Percentiles rank a stretch among this genome's conserved stretches.
Evolutionary conservation across 2,329 filamentous ascomycete species (phyloP).

Genomic region (Pyrenophora tritici-repentis): DNA sequence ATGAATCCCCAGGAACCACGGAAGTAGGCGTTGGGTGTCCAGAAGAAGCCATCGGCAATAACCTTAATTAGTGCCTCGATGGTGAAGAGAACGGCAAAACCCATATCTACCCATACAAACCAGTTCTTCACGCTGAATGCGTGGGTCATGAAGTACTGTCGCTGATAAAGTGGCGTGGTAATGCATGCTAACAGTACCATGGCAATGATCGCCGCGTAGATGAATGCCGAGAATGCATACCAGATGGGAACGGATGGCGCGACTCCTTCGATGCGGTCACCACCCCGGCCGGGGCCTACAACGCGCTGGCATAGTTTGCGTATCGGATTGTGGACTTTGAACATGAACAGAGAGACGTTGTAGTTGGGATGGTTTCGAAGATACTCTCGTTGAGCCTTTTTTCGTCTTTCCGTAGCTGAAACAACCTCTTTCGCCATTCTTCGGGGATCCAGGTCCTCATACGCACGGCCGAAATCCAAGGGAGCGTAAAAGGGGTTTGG

Average conservation of each 20-base stretch:
- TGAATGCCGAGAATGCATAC: slow-evolving; percentile 91
- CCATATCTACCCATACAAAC: slow-evolving; percentile 93
- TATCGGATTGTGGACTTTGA: slow-evolving; percentile 76
- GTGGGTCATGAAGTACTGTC: slow-evolving; percentile 73
- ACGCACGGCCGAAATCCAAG: slow-evolving; percentile 70
- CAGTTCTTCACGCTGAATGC: slow-evolving; percentile 72
- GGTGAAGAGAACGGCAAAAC: slow-evolving; percentile 86
- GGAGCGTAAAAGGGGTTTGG: slow-evolving; percentile 95
- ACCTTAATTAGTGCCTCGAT: slow-evolving; percentile 88
- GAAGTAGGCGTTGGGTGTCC: slow-evolving; percentile 96
- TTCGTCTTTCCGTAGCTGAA: slow-evolving; percentile 78
- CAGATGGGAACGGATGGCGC: slow-evolving; percentile 87
- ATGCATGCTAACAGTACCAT: slow-evolving; percentile 98
- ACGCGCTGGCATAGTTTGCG: slow-evolving; percentile 84
- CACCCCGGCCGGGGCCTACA: slow-evolving; percentile 87
- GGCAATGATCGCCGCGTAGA: slow-evolving; percentile 90
- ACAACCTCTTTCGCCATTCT: slow-evolving; percentile 91
- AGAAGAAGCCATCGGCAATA: slow-evolving; percentile 92
- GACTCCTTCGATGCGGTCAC: slow-evolving; percentile 84
- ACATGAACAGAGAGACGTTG: slow-evolving; percentile 90
- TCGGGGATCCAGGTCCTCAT: slow-evolving; percentile 80
- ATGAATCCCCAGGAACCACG: slow-evolving; percentile 97
- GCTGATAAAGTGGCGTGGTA: slow-evolving; percentile 92
- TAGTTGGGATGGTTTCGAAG: slow-evolving; percentile 84
- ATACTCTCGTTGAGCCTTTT: slow-evolving; percentile 89